These are phyloP conservation scores for Cystobasidiaceae sp. DNA, from an alignment of 1,284 basidiomycete genomes.

Conservation along the genomic window DNA sequence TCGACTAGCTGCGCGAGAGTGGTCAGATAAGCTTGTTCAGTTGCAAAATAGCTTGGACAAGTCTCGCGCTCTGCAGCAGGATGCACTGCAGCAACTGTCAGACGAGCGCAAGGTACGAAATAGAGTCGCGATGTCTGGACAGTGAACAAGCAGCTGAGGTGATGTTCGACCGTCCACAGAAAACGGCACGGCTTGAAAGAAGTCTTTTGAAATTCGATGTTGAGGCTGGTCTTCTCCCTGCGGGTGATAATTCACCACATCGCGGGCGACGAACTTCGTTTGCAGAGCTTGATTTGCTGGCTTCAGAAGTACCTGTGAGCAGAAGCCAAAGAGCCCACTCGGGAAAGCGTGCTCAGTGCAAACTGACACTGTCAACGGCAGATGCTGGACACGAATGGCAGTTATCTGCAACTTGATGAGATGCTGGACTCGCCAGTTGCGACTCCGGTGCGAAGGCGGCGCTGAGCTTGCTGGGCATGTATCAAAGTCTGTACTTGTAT, in stretches of 20 bases:
- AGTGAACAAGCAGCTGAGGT: not conserved
- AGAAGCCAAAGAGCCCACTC: not conserved
- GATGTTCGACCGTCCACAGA: not conserved
- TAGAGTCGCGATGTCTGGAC: not conserved
- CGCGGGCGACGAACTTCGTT: not conserved
- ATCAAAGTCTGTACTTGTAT: not conserved
- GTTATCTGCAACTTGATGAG: slow-evolving; percentile 26
- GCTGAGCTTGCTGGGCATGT: no score
- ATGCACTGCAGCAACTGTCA: slow-evolving; percentile 53
- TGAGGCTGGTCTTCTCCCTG: not conserved
- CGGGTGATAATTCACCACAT: not conserved
- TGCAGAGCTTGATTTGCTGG: slow-evolving; percentile 2
- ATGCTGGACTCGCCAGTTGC: slow-evolving; percentile 7
- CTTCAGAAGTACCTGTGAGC: slow-evolving; percentile 21
- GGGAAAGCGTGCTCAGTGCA: not conserved
- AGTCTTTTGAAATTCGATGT: not conserved
- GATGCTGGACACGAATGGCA: slow-evolving; percentile 20
- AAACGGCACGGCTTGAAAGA: slow-evolving; percentile 15
- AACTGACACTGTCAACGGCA: not conserved
- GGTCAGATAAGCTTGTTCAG: slow-evolving; percentile 43
- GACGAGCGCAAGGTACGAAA: slow-evolving; percentile 37
- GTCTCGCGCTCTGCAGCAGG: slow-evolving; percentile 54
- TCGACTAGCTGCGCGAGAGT: slow-evolving; percentile 53
- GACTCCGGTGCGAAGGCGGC: slow-evolving; percentile 2
- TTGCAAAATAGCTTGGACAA: slow-evolving; percentile 58